These are phyloP conservation scores for Tremellales sp. DNA, from an alignment of 1,284 basidiomycete genomes.

Conservation along the genomic window DNA sequence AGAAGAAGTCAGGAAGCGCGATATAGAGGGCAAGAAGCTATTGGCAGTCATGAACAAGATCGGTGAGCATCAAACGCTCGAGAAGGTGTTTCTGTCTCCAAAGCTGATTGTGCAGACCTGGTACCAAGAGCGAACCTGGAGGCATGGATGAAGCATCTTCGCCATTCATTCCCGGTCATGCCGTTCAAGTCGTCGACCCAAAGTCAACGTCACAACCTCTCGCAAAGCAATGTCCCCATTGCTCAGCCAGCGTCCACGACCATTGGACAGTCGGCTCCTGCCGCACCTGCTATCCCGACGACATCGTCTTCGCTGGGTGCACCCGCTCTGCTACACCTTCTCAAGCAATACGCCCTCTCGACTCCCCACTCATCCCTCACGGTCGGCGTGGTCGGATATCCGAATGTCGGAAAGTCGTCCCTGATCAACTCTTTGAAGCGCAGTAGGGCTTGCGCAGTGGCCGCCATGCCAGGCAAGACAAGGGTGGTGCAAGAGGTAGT, in stretches of 20 bases:
- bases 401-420: conserved; percentile 95
- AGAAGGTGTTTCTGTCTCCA: neutral
- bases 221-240: conserved; percentile 44
- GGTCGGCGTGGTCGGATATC: conserved; percentile 92
- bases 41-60: conserved; percentile 91
- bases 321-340: conserved; percentile 67
- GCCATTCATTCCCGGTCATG: conserved; percentile 86
- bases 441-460: conserved; percentile 82
- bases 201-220: conserved; percentile 72
- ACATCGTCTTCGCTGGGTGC: conserved; percentile 62
- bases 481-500: conserved; percentile 91
- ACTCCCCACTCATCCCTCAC: conserved; percentile 68
- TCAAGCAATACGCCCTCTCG: conserved; percentile 82
- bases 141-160: conserved; percentile 82
- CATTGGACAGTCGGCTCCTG: conserved; percentile 42
- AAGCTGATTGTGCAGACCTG: conserved; percentile 60
- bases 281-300: conserved; percentile 51
- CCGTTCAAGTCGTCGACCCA: conserved; percentile 88
- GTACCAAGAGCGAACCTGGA: conserved; percentile 85
- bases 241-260: conserved; percentile 30
- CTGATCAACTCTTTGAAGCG: conserved; percentile 93
- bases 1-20: conserved; percentile 78
- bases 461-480: conserved; percentile 91
- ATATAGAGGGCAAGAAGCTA: conserved; percentile 79
- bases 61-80: conserved; percentile 54